Conservation (phyloP, 2,329 filamentous ascomycete species). For the Talaromyces sp. region DNA sequence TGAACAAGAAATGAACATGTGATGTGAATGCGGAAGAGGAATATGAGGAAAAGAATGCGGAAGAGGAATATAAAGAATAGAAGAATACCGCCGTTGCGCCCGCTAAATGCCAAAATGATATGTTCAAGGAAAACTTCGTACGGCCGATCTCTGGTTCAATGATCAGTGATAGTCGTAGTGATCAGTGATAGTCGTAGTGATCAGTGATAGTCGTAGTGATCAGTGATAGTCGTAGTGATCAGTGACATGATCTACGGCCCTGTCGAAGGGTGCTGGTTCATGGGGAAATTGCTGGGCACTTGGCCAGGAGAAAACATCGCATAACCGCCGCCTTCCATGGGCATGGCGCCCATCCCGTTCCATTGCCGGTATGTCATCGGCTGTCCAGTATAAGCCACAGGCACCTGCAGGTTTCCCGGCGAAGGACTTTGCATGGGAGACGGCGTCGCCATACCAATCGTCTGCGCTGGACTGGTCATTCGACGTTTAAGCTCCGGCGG, state of each 20-base stretch:
- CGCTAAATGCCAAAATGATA: not conserved
- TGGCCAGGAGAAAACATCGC: constrained; percentile 24
- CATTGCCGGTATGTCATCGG: constrained; percentile 8
- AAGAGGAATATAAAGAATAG: not conserved
- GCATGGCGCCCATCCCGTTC: constrained; percentile 6
- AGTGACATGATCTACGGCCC: constrained; percentile 8
- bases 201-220: not conserved
- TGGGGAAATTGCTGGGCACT: constrained; percentile 8
- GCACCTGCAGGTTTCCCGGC: constrained; percentile 18
- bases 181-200: not conserved
- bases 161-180: not conserved
- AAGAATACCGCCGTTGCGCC: not conserved
- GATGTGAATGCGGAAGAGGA: not conserved
- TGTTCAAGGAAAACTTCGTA: not conserved
- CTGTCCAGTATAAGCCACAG: constrained; percentile 19
- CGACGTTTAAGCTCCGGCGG: constrained; percentile 29
- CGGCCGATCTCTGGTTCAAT: not conserved
- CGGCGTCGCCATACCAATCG: constrained; percentile 12
- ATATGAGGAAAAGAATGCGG: not conserved
- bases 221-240: not conserved
- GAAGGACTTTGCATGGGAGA: constrained; percentile 17
- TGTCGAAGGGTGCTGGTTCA: constrained; percentile 17
- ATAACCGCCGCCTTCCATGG: constrained; percentile 27
- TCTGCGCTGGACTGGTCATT: constrained; percentile 31
- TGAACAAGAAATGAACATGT: not conserved